These are phyloP conservation scores for Circinella umbellata DNA, from an alignment of 371 early-diverging fungal species.

Conservation along the genomic window DNA sequence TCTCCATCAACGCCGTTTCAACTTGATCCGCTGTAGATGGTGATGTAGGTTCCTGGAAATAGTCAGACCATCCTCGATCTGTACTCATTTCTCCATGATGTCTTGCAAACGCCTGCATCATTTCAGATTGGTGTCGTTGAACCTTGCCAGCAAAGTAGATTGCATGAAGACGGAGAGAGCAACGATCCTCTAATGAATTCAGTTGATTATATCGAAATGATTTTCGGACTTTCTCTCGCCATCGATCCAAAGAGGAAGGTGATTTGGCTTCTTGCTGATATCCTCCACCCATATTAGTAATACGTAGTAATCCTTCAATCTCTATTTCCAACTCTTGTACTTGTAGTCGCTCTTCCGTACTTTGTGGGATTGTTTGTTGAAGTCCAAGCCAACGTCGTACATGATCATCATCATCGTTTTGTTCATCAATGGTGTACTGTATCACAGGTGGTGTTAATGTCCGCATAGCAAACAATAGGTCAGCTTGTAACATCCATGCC, in stretches of 20 bases:
- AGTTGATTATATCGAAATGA: not conserved
- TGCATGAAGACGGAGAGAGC: constrained; percentile 23
- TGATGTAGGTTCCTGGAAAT: constrained; percentile 22
- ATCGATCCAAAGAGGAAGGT: constrained; percentile 3
- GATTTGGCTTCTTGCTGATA: not conserved
- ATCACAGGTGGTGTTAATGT: constrained; percentile 22
- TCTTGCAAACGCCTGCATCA: constrained; percentile 23
- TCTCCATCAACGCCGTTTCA: constrained; percentile 23
- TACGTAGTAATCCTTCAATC: constrained; percentile 11
- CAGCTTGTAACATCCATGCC: constrained; percentile 26
- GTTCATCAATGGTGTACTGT: constrained; percentile 8
- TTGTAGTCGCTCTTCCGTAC: not conserved
- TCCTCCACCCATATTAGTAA: not conserved
- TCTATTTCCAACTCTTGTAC: constrained; percentile 14
- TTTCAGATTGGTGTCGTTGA: constrained; percentile 28
- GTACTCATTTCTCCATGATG: not conserved
- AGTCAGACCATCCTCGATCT: constrained; percentile 25
- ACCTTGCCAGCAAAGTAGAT: constrained; percentile 31
- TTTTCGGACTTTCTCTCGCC: constrained; percentile 17
- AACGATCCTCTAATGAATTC: not conserved
- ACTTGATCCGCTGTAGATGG: constrained; percentile 15
- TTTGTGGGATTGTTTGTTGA: not conserved
- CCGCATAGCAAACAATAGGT: constrained; percentile 20
- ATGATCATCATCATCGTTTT: constrained; percentile 1
- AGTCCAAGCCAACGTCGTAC: constrained; percentile 2